These are phyloP conservation scores for Epichloe scottii DNA, from an alignment of 2,329 filamentous ascomycete genomes.

Conservation along the genomic window DNA sequence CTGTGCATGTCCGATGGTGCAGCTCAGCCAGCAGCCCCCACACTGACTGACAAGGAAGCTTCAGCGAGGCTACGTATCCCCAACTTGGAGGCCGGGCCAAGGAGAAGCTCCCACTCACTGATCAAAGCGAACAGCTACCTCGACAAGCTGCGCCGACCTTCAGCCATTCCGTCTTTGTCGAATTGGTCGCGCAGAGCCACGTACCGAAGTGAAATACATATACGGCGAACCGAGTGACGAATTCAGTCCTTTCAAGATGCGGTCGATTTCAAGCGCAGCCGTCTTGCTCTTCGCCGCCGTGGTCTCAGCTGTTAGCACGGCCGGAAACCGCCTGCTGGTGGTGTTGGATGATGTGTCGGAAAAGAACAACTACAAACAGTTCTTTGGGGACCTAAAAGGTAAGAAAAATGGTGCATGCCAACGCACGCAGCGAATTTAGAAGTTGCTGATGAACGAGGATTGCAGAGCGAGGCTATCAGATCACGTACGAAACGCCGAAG, in stretches of 20 bases:
- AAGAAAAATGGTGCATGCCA: conserved; percentile 15
- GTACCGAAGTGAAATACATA: not conserved
- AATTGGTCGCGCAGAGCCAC: not conserved
- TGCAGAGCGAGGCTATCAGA: conserved; percentile 67
- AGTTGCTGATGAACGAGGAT: conserved; percentile 12
- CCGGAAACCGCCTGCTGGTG: conserved; percentile 70
- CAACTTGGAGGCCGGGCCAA: conserved; percentile 9
- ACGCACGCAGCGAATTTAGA: not conserved
- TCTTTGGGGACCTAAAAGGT: conserved; percentile 63
- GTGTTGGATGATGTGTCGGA: conserved; percentile 73
- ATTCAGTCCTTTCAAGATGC: conserved; percentile 45
- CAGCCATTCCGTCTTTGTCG: not conserved
- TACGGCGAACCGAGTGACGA: not conserved
- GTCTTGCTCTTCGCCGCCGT: conserved; percentile 53
- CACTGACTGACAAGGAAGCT: conserved; percentile 4
- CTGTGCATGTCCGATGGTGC: not conserved
- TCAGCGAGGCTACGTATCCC: conserved; percentile 25
- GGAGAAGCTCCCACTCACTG: conserved; percentile 1
- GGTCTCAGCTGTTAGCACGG: conserved; percentile 65
- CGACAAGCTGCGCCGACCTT: not conserved
- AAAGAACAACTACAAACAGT: conserved; percentile 71
- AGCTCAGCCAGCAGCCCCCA: not conserved
- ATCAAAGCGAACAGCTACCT: conserved; percentile 8
- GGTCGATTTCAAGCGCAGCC: conserved; percentile 59
- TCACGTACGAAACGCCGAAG: conserved; percentile 75